phyloP scores from a whole-genome alignment of 257 asterid genomes.

The Hygrophila difformis region DNA sequence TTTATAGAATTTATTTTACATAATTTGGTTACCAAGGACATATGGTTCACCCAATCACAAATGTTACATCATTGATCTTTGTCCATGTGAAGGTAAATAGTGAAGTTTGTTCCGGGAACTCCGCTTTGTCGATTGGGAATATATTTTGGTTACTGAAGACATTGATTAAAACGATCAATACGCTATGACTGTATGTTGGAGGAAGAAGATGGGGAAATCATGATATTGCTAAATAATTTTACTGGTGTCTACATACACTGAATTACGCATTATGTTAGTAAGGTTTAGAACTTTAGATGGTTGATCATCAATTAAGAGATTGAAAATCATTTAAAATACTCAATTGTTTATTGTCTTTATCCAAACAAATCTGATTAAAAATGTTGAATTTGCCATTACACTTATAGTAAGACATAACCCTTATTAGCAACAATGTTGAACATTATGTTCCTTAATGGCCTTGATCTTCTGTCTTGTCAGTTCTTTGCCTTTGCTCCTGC shows the following conservation, averaged over 20 bases:
- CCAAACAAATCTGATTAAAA: no score
- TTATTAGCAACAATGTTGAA: no score
- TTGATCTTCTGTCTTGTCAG: slow-evolving; percentile 27
- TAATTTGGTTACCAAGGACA: not conserved
- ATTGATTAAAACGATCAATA: no score
- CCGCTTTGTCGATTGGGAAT: not conserved
- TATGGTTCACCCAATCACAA: slow-evolving; percentile 2
- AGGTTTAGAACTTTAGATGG: no score
- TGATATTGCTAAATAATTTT: no score
- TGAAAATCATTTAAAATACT: no score
- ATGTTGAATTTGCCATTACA: no score
- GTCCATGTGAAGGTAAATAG: not conserved
- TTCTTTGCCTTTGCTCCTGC: slow-evolving; percentile 93
- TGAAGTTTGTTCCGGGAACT: not conserved
- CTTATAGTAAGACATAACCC: no score
- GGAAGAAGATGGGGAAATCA: no score
- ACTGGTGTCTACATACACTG: not conserved
- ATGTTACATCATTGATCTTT: slow-evolving; percentile 1
- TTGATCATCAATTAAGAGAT: no score
- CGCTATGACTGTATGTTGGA: not conserved
- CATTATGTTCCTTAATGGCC: not conserved
- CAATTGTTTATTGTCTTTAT: no score
- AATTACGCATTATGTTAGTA: not conserved
- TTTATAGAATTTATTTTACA: not conserved
- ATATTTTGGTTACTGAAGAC: not conserved